Evolutionary conservation across 257 asterid genomes (phyloP).

Genomic region (Forsythia suspensa): DNA sequence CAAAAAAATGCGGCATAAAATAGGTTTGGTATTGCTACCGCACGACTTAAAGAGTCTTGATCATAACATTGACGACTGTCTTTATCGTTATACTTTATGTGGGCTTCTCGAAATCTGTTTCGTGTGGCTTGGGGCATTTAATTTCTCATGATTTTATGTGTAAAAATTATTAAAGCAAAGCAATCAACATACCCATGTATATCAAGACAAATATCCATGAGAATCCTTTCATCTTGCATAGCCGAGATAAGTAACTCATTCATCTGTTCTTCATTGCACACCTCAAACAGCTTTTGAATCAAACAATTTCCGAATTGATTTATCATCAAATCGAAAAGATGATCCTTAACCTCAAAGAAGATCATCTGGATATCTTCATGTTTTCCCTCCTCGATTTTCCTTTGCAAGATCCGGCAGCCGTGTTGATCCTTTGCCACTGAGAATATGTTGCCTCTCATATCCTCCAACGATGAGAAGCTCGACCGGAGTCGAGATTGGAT

Average conservation of each 20-base stretch:
- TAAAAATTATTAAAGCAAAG: neutral
- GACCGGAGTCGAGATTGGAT: neutral
- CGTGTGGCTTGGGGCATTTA: too few relatives aligned
- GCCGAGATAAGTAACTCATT: slow-evolving; percentile 30
- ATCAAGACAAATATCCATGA: slow-evolving; percentile 27
- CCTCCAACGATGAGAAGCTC: slow-evolving; percentile 12
- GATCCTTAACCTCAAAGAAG: slow-evolving; percentile 34
- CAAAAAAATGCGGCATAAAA: too few relatives aligned
- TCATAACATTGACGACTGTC: too few relatives aligned
- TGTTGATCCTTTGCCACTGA: slow-evolving; percentile 37
- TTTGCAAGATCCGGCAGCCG: slow-evolving; percentile 46
- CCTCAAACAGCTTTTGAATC: slow-evolving; percentile 44
- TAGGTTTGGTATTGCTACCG: too few relatives aligned
- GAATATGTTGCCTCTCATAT: slow-evolving; percentile 25
- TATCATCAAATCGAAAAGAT: slow-evolving; percentile 34
- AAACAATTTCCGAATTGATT: slow-evolving; percentile 47
- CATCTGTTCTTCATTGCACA: slow-evolving; percentile 45
- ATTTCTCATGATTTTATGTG: too few relatives aligned
- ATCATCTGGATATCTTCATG: slow-evolving; percentile 33
- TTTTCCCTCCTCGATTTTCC: slow-evolving; percentile 36
- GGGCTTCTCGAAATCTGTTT: too few relatives aligned
- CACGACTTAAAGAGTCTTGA: too few relatives aligned
- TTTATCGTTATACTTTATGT: too few relatives aligned
- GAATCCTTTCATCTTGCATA: slow-evolving; percentile 33
- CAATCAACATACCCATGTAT: slow-evolving; percentile 38